These are phyloP conservation scores for Lipomyces anomalus DNA, from an alignment of 805 yeast species.

Conservation along the genomic window DNA sequence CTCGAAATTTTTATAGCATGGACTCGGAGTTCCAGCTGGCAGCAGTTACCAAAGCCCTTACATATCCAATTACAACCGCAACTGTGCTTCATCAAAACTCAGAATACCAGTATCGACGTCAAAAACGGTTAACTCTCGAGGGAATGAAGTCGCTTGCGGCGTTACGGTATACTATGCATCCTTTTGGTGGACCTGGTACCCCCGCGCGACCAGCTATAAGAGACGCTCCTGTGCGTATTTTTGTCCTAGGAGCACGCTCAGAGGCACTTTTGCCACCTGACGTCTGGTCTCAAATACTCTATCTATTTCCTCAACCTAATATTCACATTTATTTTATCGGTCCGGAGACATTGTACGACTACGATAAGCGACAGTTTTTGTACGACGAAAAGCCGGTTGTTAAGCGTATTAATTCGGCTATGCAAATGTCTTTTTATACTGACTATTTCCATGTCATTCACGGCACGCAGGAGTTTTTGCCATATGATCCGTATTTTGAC, in stretches of 20 bases:
- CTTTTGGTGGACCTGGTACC: conserved; percentile 47
- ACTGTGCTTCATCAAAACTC: conserved; percentile 76
- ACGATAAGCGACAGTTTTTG: conserved; percentile 56
- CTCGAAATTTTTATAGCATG: conserved; percentile 91
- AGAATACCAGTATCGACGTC: conserved; percentile 76
- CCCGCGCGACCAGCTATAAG: conserved; percentile 73
- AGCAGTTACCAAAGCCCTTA: conserved; percentile 87
- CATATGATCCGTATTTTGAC: conserved; percentile 95
- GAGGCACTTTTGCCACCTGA: conserved; percentile 91
- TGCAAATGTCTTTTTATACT: conserved; percentile 77
- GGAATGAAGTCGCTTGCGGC: conserved; percentile 94
- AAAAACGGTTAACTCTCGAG: conserved; percentile 64
- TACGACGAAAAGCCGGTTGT: conserved; percentile 47
- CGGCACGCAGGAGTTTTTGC: conserved; percentile 91
- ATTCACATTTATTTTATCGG: conserved; percentile 91
- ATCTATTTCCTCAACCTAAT: conserved; percentile 71
- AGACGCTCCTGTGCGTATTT: conserved; percentile 87
- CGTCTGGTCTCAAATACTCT: conserved; percentile 91
- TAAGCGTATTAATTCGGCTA: conserved; percentile 49
- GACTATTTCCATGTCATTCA: conserved; percentile 87
- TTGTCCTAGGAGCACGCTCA: conserved; percentile 84
- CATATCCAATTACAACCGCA: conserved; percentile 88
- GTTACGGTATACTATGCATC: conserved; percentile 80
- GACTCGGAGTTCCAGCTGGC: conserved; percentile 95
- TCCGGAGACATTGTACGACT: conserved; percentile 81